Conservation (phyloP, 768 basidiomycete genomes). For the Boletus rufocinnamomeus region DNA sequence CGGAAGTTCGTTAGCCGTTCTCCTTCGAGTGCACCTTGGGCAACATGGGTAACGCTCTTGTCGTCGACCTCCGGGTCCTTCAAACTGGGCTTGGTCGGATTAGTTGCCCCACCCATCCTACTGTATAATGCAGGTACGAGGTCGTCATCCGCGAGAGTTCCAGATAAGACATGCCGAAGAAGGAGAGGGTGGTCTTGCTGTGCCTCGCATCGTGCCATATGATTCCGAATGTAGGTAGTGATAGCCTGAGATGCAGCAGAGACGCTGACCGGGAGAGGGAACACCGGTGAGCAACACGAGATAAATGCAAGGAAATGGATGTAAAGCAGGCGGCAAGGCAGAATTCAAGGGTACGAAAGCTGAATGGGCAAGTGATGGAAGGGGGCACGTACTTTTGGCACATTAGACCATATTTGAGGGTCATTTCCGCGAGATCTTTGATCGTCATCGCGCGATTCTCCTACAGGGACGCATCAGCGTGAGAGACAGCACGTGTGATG, state of each 20-base stretch:
- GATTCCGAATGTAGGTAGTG: slow-evolving; percentile 77
- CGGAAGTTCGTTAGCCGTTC: slow-evolving; percentile 69
- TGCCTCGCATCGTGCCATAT: slow-evolving; percentile 67
- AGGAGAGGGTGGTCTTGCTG: slow-evolving; percentile 76
- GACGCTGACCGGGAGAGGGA: slow-evolving; percentile 42
- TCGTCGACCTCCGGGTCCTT: slow-evolving; percentile 29
- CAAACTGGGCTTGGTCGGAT: slow-evolving; percentile 31
- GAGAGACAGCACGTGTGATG: slow-evolving; percentile 20
- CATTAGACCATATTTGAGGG: slow-evolving; percentile 60
- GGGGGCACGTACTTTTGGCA: slow-evolving; percentile 68
- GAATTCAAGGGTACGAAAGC: slow-evolving; percentile 16
- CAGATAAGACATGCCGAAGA: slow-evolving; percentile 69
- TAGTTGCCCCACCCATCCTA: slow-evolving; percentile 64
- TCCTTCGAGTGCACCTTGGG: slow-evolving; percentile 16
- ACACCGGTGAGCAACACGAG: slow-evolving; percentile 14
- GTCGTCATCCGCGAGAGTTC: slow-evolving; percentile 71
- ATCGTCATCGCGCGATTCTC: slow-evolving; percentile 85
- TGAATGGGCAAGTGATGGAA: slow-evolving; percentile 7
- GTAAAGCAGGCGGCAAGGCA: slow-evolving; percentile 5
- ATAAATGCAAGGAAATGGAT: slow-evolving; percentile 13
- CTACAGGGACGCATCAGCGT: slow-evolving; percentile 37
- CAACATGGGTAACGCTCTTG: slow-evolving; percentile 20
- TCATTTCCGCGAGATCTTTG: slow-evolving; percentile 79
- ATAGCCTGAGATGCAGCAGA: slow-evolving; percentile 82
- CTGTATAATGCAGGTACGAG: slow-evolving; percentile 72